phyloP scores from a whole-genome alignment of 2,329 filamentous ascomycete species.

The Elsinoe australis region DNA sequence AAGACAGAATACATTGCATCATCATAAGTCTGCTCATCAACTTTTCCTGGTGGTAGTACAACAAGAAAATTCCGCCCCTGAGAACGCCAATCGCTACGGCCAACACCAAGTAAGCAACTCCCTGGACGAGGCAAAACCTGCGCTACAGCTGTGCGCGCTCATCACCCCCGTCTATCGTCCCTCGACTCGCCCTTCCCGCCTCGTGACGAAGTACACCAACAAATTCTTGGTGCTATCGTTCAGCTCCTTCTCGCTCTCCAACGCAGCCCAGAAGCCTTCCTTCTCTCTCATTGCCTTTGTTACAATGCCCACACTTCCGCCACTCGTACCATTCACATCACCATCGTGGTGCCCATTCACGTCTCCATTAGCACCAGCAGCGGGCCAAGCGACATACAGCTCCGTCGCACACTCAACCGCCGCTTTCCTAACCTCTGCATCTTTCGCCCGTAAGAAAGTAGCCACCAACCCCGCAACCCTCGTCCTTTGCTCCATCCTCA shows the following conservation, averaged over 20 bases:
- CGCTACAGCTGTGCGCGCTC: too few species aligned
- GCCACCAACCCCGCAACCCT: slow-evolving; percentile 24
- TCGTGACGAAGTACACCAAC: slow-evolving; percentile 70
- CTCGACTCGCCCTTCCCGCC: slow-evolving; percentile 50
- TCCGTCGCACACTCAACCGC: slow-evolving; percentile 73
- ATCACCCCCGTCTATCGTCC: not conserved
- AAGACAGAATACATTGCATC: slow-evolving; percentile 8
- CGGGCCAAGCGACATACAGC: slow-evolving; percentile 51
- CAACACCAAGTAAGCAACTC: not conserved
- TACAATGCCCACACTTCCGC: slow-evolving; percentile 4
- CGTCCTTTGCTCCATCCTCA: slow-evolving; percentile 9
- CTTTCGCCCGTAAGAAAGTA: slow-evolving; percentile 24
- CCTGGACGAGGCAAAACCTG: too few species aligned
- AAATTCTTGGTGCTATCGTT: slow-evolving; percentile 67
- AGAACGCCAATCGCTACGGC: not conserved
- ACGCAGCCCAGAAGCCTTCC: slow-evolving; percentile 57
- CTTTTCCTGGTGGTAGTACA: slow-evolving; percentile 2
- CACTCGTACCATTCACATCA: slow-evolving; percentile 28
- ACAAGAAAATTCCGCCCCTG: too few species aligned
- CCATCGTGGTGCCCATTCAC: slow-evolving; percentile 29
- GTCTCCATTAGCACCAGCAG: slow-evolving; percentile 33
- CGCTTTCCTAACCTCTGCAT: slow-evolving; percentile 49
- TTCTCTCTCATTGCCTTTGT: slow-evolving; percentile 26
- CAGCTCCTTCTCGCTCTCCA: slow-evolving; percentile 45
- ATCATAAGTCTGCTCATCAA: not conserved